Evolutionary conservation across 768 basidiomycete genomes (phyloP).

Genomic region (Hygrocybe coccinea): DNA sequence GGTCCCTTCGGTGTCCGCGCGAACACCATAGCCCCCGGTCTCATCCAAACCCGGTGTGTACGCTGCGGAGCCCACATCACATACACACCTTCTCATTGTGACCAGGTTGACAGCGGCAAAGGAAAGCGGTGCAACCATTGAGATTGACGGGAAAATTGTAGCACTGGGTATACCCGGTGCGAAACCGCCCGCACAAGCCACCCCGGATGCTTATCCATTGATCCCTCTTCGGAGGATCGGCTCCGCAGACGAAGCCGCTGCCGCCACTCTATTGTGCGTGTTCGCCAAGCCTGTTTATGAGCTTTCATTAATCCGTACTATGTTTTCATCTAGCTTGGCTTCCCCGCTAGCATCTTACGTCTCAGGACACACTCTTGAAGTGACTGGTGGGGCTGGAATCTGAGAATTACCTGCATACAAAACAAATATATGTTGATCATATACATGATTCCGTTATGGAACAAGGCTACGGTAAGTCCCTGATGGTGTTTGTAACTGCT

Average conservation of each 20-base stretch:
- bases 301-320: conserved; percentile 7
- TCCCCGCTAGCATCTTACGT: conserved; percentile 79
- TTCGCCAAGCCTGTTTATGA: neutral
- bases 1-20: conserved; percentile 76
- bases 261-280: conserved; percentile 70
- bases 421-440: too few species aligned
- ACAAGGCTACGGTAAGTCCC: too few species aligned
- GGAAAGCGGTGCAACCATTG: conserved; percentile 69
- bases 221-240: conserved; percentile 69
- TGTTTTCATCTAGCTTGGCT: conserved; percentile 49
- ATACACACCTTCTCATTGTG: neutral
- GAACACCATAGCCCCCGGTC: conserved; percentile 75
- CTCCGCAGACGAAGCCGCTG: conserved; percentile 71
- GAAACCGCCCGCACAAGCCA: conserved; percentile 29
- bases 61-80: neutral
- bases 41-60: conserved; percentile 66
- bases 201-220: conserved; percentile 34
- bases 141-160: conserved; percentile 80
- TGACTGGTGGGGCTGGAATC: conserved; percentile 73
- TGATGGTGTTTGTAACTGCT: too few species aligned
- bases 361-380: conserved; percentile 77
- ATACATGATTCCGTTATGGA: too few species aligned
- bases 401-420: conserved; percentile 23
- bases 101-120: conserved; percentile 71
- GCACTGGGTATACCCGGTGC: conserved; percentile 71